phyloP scores from a whole-genome alignment of 2,329 filamentous ascomycete species.

The Aspergillus phoenicis region DNA sequence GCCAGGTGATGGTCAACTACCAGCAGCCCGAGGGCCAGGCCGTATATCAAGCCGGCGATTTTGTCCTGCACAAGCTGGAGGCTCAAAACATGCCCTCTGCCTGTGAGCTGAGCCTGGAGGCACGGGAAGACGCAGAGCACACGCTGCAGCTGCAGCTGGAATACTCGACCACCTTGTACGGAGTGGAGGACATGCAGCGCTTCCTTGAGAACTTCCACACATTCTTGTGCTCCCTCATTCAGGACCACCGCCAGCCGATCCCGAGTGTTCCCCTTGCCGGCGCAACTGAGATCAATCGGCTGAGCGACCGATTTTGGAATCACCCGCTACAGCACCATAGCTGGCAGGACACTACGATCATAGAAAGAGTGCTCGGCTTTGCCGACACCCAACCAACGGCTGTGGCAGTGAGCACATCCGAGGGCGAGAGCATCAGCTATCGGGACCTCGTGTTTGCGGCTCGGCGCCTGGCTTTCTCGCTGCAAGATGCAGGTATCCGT shows the following conservation, averaged over 20 bases:
- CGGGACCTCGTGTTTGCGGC: not conserved
- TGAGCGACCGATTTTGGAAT: not conserved
- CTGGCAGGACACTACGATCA: not conserved
- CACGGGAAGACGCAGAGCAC: not conserved
- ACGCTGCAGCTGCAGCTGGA: conserved; percentile 4
- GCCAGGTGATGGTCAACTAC: conserved; percentile 7
- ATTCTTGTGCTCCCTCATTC: not conserved
- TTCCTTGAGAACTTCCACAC: conserved; percentile 8
- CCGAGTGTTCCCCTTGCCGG: not conserved
- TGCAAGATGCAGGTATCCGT: not conserved
- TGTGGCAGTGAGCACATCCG: not conserved
- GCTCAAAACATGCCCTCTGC: conserved; percentile 1
- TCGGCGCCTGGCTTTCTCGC: not conserved
- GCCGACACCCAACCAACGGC: not conserved
- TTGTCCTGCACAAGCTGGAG: not conserved
- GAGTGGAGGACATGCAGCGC: not conserved
- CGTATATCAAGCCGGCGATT: not conserved
- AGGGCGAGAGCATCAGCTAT: not conserved
- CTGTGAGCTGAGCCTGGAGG: conserved; percentile 3
- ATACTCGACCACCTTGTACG: conserved; percentile 3
- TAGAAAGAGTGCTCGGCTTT: not conserved
- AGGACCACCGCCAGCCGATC: conserved; percentile 7
- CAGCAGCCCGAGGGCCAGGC: not conserved
- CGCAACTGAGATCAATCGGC: not conserved
- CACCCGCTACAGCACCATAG: not conserved